Evolutionary conservation across 2,329 filamentous ascomycete species (phyloP), one percentile per base, ranked within the genome.

Genomic region (Aschersonia sp.): DNA sequence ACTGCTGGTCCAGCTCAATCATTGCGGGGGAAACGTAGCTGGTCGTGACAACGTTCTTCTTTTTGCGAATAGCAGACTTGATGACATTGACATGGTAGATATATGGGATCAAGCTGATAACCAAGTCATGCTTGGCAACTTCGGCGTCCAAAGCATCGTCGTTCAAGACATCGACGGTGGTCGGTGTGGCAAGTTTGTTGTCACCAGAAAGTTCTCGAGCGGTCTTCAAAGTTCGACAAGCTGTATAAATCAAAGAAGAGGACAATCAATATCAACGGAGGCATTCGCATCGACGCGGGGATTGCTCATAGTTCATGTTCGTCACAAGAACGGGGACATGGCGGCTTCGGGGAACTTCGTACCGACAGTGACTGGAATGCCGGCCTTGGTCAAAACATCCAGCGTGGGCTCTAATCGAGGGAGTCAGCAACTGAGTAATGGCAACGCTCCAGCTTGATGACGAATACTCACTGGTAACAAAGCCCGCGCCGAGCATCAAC

Each of bases 21-120:
- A 95, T 95, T 54, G 87, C 86, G 4, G 87, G 87, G 5, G 86
- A 94, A 55, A 95, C 85, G 62, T 97, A 97, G 54, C 81, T 87
- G 32, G 90, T 95, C 50, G 90, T 95, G 60, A 97, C 89, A 51
- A 97, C 88, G 71, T 97, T 72, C 77, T 90, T 95, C 84, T 95
- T 95, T 59, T 83, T 77, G 59, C 83, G 79, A 69, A 97, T 95
- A 53, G 88, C 90, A 37, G 84, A 81, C 76, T 94, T 90, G 78
- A 95, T 94, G 59, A 95, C 88, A 48, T 76, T 73, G 43, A 83
- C 85, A 66, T 94, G 88, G 76, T 80, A 87, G 51, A 81, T 94
- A 71, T 95, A 97, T 45, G 90, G 90, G 58, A 97, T 95, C 66
- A 97, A 66, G 61, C 72, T 79, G 64, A 89, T 84, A 62, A 84